Evolutionary conservation across 202 grass and related monocot genomes (phyloP).

Genomic region (Miscanthus sacchariflorus): DNA sequence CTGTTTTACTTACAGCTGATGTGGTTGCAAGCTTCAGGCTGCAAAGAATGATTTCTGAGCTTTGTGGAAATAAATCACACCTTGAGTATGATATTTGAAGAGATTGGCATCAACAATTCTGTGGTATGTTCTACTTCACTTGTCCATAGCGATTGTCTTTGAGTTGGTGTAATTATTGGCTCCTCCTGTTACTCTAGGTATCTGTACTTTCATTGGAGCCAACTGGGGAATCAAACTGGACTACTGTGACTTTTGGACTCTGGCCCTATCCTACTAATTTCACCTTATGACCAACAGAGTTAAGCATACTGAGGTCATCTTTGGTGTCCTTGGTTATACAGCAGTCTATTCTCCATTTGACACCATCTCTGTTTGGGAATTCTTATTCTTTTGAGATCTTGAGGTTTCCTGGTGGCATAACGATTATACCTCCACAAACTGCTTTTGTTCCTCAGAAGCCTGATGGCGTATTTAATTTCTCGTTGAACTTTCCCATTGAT

Average conservation of each 20-base stretch:
- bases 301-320: constrained; percentile 75
- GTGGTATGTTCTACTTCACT: constrained; percentile 54
- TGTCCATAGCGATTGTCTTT: neutral
- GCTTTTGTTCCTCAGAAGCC: constrained; percentile 76
- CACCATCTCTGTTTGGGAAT: constrained; percentile 73
- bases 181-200: constrained; percentile 56
- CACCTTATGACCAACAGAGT: constrained; percentile 59
- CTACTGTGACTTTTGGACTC: constrained; percentile 67
- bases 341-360: constrained; percentile 71
- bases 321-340: constrained; percentile 67
- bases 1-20: constrained; percentile 60
- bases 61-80: constrained; percentile 62
- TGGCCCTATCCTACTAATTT: constrained; percentile 77
- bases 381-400: constrained; percentile 69
- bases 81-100: constrained; percentile 87
- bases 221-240: constrained; percentile 69
- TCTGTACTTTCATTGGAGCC: constrained; percentile 66
- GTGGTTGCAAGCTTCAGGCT: constrained; percentile 80
- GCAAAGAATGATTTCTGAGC: constrained; percentile 57
- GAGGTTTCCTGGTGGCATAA: constrained; percentile 81
- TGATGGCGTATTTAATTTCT: constrained; percentile 72
- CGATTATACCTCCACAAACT: constrained; percentile 77
- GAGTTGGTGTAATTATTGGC: neutral
- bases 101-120: constrained; percentile 71
- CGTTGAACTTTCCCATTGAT: constrained; percentile 70